Evolutionary conservation across 371 early-diverging fungal species (phyloP).

Genomic region (Quaeritorhiza haematococci): DNA sequence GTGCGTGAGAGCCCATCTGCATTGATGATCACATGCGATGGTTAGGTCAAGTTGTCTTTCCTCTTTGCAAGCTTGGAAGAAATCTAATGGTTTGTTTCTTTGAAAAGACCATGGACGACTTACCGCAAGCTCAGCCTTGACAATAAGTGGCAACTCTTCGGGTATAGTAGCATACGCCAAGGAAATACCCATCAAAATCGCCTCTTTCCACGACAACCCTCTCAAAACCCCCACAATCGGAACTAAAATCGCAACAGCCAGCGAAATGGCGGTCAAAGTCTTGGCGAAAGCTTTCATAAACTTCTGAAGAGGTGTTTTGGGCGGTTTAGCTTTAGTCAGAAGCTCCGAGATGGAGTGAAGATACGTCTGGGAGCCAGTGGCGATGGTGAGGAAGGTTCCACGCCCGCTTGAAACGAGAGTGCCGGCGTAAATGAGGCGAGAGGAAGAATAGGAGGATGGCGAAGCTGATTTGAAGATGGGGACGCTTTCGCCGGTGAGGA

Average conservation of each 20-base stretch:
- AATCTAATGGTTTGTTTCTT: not conserved
- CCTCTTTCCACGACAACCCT: constrained; percentile 23
- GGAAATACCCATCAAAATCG: constrained; percentile 23
- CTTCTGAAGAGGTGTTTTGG: not conserved
- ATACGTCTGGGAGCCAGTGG: not conserved
- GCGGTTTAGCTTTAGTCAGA: not conserved
- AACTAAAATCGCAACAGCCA: not conserved
- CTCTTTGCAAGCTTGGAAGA: too few species aligned
- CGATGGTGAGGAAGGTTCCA: not conserved
- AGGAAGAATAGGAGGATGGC: too few species aligned
- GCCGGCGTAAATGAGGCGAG: not conserved
- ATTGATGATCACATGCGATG: not conserved
- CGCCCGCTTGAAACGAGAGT: not conserved
- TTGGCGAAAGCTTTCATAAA: not conserved
- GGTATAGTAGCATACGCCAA: constrained; percentile 51
- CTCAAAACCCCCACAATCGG: constrained; percentile 17
- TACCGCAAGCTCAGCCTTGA: constrained; percentile 44
- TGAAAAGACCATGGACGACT: not conserved
- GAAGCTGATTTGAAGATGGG: not conserved
- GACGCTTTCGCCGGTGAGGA: not conserved
- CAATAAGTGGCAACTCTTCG: constrained; percentile 48
- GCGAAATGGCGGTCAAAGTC: not conserved
- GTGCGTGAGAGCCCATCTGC: constrained; percentile 24
- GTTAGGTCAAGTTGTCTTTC: too few species aligned
- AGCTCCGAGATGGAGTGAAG: not conserved